Conservation (phyloP, 225 moss, liverwort and hornwort genomes). For the Polytrichum formosum region DNA sequence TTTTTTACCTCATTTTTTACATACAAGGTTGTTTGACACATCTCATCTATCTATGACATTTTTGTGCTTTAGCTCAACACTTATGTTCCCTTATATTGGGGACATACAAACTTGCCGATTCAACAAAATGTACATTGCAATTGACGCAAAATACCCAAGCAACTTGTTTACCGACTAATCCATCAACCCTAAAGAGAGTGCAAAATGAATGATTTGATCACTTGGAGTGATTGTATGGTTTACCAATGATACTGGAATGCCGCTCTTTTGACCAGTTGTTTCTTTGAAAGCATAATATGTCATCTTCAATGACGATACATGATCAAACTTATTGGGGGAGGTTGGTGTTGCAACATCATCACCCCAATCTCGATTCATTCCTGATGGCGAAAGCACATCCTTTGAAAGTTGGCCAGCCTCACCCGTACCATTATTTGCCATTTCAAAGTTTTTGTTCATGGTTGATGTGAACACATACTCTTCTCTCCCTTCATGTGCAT, state of each 20-base stretch:
- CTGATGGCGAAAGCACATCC: constrained; percentile 1
- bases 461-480: constrained; percentile 32
- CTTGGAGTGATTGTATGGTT: constrained; percentile 1
- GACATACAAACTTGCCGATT: too few species aligned
- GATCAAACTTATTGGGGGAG: constrained; percentile 40
- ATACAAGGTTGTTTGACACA: too few species aligned
- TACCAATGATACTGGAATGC: constrained; percentile 61
- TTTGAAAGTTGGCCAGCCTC: constrained; percentile 8
- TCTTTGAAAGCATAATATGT: constrained; percentile 72
- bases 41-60: not conserved
- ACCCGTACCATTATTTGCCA: not conserved
- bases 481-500: constrained; percentile 33
- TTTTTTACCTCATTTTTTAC: not conserved
- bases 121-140: not conserved
- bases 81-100: not conserved
- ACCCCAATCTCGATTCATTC: constrained; percentile 39
- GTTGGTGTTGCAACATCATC: constrained; percentile 34
- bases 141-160: too few species aligned
- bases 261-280: constrained; percentile 37
- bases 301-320: constrained; percentile 76
- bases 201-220: too few species aligned
- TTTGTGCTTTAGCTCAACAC: not conserved
- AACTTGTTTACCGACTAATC: too few species aligned
- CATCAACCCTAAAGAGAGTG: too few species aligned
- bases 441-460: constrained; percentile 1